These are phyloP conservation scores for Metroxylon sagu DNA, from an alignment of 176 grass and related monocot species.

Conservation along the genomic window DNA sequence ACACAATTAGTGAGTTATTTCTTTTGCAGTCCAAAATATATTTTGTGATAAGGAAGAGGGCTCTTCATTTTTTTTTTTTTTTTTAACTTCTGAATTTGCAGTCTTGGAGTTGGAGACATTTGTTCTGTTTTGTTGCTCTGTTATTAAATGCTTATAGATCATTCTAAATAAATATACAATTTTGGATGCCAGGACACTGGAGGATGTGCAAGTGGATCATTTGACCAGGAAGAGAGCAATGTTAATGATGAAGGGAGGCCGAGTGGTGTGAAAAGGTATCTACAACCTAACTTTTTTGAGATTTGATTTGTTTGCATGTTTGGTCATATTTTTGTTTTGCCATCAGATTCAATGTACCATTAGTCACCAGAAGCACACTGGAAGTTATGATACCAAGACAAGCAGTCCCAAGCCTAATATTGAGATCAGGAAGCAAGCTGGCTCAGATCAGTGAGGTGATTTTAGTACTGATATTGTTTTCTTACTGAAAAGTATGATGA, in stretches of 20 bases:
- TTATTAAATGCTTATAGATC: no score
- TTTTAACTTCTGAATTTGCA: no score
- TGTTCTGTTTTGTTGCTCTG: no score
- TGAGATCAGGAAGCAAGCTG: conserved; percentile 93
- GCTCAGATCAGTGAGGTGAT: conserved; percentile 88
- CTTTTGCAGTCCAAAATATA: no score
- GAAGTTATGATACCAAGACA: conserved; percentile 80
- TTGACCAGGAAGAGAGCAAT: conserved; percentile 77
- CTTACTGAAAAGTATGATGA: conserved; percentile 3
- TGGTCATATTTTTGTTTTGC: conserved; percentile 13
- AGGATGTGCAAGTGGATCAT: conserved; percentile 68
- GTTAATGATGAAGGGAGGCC: conserved; percentile 73
- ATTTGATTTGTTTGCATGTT: conserved; percentile 15
- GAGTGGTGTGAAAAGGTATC: conserved; percentile 55
- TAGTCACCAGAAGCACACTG: conserved; percentile 84
- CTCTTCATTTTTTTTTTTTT: no score
- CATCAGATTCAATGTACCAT: conserved; percentile 60
- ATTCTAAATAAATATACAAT: conserved; percentile 3
- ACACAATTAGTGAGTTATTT: no score
- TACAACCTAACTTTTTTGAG: neutral
- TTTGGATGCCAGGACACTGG: conserved; percentile 60
- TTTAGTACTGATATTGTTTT: conserved; percentile 10
- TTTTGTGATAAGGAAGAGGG: no score
- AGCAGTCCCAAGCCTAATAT: conserved; percentile 65
- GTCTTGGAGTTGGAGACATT: no score